Evolutionary conservation across 805 yeast species (phyloP), one percentile per base, ranked within the genome.

Genomic region (Ogataea chonburiensis): DNA sequence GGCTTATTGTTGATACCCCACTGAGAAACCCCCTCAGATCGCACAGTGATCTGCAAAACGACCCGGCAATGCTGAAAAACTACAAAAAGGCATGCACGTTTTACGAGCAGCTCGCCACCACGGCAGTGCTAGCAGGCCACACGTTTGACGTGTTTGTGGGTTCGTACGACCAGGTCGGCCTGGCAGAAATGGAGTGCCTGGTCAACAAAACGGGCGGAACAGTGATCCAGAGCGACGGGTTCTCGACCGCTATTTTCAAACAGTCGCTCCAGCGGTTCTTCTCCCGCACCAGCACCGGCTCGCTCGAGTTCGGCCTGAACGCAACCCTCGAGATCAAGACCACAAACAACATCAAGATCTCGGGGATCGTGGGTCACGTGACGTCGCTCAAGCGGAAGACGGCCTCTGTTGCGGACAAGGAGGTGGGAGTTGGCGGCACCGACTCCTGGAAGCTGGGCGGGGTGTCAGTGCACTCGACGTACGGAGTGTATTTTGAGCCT

Each of bases 81-180:
- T 65, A 63, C 37, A 67, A 67, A 31, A 55, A 66, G 17, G 76
- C 78, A 4, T 63, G 60, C 31, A 55, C 60, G 30, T 79, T 65
- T 50, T 80, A 77, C 55, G 63, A 65, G 7, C 59, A 61, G 7
- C 55, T 80, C n/a, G 73, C 84, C 3, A 61, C 64, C 17, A 54
- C 52, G 12, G 64, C 76, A 15, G 68, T 77, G 0, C 45, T 60
- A 4, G 66, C 70, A 43, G 84, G 85, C 1, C 71, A 76, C 36
- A 64, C 78, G 5, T 63, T 79, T 29, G 75, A 77, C 49, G 55
- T 79, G 14, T 78, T 79, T 45, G 70, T 77, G 39, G 86, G 86
- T 11, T 70, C 81, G 9, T 79, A 79, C 53, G 86, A 80, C 55
- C 87, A 80, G 56, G 69, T 78, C 28, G 87, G 87, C 0, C 61